Conservation (phyloP, 2,329 filamentous ascomycete genomes). For the Samsoniella hepiali region DNA sequence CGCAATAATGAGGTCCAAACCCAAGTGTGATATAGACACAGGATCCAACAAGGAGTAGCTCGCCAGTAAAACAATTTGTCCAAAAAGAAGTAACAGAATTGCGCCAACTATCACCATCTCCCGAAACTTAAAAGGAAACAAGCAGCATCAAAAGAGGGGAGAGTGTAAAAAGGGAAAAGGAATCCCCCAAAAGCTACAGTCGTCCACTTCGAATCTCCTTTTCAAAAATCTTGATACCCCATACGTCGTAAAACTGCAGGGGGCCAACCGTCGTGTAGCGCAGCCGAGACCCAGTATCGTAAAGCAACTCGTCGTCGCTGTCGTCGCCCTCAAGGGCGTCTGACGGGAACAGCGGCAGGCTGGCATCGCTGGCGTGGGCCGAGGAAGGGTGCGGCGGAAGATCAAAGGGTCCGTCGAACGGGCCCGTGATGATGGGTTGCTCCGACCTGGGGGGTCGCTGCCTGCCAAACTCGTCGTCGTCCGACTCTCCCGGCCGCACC, state of each 20-base stretch:
- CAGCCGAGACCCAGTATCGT: conserved; percentile 32
- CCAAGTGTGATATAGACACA: neutral
- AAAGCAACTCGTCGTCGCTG: conserved; percentile 34
- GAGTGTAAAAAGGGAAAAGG: neutral
- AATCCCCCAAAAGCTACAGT: conserved; percentile 23
- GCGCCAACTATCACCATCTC: neutral
- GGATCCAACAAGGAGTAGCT: neutral
- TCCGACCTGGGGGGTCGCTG: conserved; percentile 27
- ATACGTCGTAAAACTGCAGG: conserved; percentile 39
- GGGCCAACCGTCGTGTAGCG: conserved; percentile 37
- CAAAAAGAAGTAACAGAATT: neutral
- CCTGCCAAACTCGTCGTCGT: conserved; percentile 22
- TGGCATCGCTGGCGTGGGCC: conserved; percentile 24
- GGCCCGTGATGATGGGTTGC: conserved; percentile 20
- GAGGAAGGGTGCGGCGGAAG: neutral
- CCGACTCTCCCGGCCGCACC: conserved; percentile 37
- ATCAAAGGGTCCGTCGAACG: neutral
- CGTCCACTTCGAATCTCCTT: conserved; percentile 49
- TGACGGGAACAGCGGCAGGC: conserved; percentile 30
- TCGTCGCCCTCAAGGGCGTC: conserved; percentile 33
- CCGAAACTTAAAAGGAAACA: neutral
- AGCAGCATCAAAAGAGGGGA: neutral
- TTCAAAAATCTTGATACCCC: conserved; percentile 55
- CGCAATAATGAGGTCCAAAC: neutral
- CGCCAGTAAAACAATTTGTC: neutral